A percentile compares a stretch with the other conserved stretches of the same genome.
phyloP scores from a whole-genome alignment of 129 eudicot species.

The Saposhnikovia divaricata region DNA sequence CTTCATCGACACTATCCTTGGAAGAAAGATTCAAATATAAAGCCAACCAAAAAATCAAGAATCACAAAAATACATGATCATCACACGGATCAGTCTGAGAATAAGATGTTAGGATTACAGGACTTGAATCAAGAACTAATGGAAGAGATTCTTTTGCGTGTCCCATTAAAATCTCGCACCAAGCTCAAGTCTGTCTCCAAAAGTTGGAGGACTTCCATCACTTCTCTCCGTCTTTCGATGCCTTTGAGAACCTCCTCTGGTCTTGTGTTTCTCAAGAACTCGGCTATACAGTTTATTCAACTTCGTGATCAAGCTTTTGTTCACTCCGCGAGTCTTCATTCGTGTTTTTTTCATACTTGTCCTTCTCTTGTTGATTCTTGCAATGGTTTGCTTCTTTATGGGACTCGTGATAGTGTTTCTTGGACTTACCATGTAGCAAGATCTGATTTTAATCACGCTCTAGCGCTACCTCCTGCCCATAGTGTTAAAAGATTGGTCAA shows the following conservation, averaged over 20 bases:
- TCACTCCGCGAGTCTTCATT: neutral
- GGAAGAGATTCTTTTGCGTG: conserved; percentile 5
- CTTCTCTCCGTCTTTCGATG: neutral
- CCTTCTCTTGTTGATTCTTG: conserved; percentile 20
- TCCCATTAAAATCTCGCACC: conserved; percentile 8
- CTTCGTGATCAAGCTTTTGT: conserved; percentile 6
- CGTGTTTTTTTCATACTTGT: neutral
- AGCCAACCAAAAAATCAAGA: neutral
- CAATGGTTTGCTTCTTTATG: conserved; percentile 26
- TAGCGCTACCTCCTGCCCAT: conserved; percentile 6
- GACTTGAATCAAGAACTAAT: neutral
- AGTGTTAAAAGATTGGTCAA: conserved; percentile 2
- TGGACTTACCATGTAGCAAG: conserved; percentile 16
- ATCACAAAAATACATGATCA: neutral
- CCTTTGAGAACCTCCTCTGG: conserved; percentile 13
- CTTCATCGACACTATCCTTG: neutral
- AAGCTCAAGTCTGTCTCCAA: conserved; percentile 8
- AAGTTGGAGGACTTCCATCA: conserved; percentile 3
- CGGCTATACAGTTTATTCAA: neutral
- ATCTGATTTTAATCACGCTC: neutral
- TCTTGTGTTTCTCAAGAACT: conserved; percentile 7
- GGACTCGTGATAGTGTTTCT: neutral
- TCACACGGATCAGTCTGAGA: neutral
- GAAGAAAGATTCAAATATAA: neutral
- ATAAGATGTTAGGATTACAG: neutral